Conservation (phyloP, 2,329 filamentous ascomycete genomes). For the Lachnellula hyalina region DNA sequence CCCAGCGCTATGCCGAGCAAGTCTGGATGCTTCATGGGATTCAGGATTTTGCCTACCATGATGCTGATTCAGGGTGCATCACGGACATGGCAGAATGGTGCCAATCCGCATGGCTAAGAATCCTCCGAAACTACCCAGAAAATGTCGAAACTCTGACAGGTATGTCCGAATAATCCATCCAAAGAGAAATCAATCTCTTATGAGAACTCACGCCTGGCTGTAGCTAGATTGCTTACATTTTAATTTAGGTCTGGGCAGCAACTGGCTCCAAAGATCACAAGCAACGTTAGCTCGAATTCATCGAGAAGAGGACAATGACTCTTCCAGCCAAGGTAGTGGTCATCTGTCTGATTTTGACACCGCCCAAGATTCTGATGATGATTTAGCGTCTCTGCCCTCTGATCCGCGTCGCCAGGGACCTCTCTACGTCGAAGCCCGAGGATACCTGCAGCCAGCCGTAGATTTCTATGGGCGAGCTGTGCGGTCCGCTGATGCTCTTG, state of each 20-base stretch:
- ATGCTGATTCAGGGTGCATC: conserved; percentile 41
- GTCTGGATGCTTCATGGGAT: conserved; percentile 39
- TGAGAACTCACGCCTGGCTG: not conserved
- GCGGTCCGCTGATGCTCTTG: conserved; percentile 36
- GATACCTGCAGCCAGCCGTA: conserved; percentile 43
- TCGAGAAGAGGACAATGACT: conserved; percentile 35
- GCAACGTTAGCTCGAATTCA: conserved; percentile 43
- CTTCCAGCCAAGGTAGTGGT: conserved; percentile 23
- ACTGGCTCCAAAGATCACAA: conserved; percentile 48
- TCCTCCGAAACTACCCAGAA: conserved; percentile 40
- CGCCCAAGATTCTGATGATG: conserved; percentile 26
- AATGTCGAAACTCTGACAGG: conserved; percentile 39
- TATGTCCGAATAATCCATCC: conserved; percentile 23
- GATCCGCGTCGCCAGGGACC: conserved; percentile 31
- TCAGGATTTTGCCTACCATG: conserved; percentile 45
- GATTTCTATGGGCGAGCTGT: conserved; percentile 46
- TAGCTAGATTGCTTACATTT: not conserved
- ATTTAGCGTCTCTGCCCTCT: conserved; percentile 26
- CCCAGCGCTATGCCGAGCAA: conserved; percentile 34
- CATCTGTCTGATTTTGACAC: not conserved
- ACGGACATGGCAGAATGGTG: conserved; percentile 45
- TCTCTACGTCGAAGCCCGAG: conserved; percentile 48
- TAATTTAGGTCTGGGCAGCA: conserved; percentile 40
- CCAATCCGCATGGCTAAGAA: conserved; percentile 40
- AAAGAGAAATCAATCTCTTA: not conserved